phyloP scores from a whole-genome alignment of 805 yeast species.

The Sugiyamaella qingdaonensis region DNA sequence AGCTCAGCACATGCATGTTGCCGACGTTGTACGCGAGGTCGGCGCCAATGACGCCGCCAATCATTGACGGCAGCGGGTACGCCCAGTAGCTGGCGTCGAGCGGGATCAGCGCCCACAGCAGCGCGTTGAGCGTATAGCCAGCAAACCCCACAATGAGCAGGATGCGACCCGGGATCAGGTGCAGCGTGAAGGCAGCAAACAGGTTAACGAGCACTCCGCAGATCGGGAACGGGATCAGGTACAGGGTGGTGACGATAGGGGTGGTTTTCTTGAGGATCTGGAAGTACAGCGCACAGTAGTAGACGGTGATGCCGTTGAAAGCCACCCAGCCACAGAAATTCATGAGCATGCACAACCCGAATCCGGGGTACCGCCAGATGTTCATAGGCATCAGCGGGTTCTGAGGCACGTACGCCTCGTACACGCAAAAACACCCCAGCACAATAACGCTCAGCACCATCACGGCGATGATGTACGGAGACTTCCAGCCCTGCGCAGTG shows the following conservation, averaged over 20 bases:
- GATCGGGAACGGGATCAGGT: constrained; percentile 42
- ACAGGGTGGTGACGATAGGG: constrained; percentile 42
- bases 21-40: constrained; percentile 46
- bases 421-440: constrained; percentile 34
- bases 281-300: constrained; percentile 41
- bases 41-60: constrained; percentile 42
- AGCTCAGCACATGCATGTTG: constrained; percentile 40
- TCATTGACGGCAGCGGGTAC: constrained; percentile 44
- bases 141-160: constrained; percentile 36
- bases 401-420: constrained; percentile 38
- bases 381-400: constrained; percentile 48
- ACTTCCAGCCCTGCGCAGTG: constrained; percentile 41
- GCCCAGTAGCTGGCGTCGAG: constrained; percentile 38
- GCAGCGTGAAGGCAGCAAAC: constrained; percentile 45
- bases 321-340: constrained; percentile 39
- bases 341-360: constrained; percentile 39
- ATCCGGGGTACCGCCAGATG: constrained; percentile 39
- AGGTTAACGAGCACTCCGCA: constrained; percentile 40
- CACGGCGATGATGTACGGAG: constrained; percentile 44
- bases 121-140: constrained; percentile 35
- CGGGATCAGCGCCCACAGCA: constrained; percentile 42
- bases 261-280: constrained; percentile 38
- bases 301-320: constrained; percentile 40
- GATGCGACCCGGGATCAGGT: constrained; percentile 39
- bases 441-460: constrained; percentile 39